A percentile compares a stretch with the other conserved stretches of the same genome.
Conservation (phyloP, 257 asterid genomes). For the Ajuga chamaepitys region DNA sequence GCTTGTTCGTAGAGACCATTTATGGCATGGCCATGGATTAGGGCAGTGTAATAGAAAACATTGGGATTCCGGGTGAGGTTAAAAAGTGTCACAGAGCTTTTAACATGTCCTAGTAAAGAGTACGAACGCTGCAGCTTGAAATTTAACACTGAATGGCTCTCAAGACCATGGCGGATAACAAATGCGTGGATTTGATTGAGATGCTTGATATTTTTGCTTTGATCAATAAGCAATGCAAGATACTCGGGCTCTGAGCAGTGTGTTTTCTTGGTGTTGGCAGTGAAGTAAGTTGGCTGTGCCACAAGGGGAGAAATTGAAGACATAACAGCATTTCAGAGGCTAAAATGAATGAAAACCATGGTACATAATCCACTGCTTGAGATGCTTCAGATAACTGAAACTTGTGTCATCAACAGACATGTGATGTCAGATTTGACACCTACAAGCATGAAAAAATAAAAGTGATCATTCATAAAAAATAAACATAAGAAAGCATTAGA, state of each 20-base stretch:
- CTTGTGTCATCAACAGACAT: not conserved
- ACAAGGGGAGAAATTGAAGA: conserved; percentile 28
- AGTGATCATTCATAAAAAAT: not conserved
- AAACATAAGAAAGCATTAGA: not conserved
- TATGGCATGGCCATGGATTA: conserved; percentile 39
- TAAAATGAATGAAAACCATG: not conserved
- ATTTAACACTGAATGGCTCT: conserved; percentile 30
- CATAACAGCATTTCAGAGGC: conserved; percentile 18
- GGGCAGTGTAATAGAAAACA: conserved; percentile 39
- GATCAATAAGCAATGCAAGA: conserved; percentile 41
- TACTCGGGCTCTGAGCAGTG: conserved; percentile 21
- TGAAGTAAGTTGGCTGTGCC: conserved; percentile 18
- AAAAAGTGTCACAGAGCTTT: conserved; percentile 31
- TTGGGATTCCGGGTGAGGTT: conserved; percentile 30
- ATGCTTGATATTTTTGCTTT: conserved; percentile 30
- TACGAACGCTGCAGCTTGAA: conserved; percentile 49
- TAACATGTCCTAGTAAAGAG: conserved; percentile 32
- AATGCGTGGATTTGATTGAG: conserved; percentile 37
- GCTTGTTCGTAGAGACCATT: conserved; percentile 37
- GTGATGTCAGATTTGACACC: conserved; percentile 4
- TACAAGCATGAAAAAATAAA: conserved; percentile 1
- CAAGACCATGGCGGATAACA: conserved; percentile 36
- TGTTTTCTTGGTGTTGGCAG: conserved; percentile 7
- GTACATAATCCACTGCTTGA: not conserved
- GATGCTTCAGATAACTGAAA: not conserved